These are phyloP conservation scores for Eucalyptus cladocalyx DNA, from an alignment of 345 rosid genomes.

Conservation along the genomic window DNA sequence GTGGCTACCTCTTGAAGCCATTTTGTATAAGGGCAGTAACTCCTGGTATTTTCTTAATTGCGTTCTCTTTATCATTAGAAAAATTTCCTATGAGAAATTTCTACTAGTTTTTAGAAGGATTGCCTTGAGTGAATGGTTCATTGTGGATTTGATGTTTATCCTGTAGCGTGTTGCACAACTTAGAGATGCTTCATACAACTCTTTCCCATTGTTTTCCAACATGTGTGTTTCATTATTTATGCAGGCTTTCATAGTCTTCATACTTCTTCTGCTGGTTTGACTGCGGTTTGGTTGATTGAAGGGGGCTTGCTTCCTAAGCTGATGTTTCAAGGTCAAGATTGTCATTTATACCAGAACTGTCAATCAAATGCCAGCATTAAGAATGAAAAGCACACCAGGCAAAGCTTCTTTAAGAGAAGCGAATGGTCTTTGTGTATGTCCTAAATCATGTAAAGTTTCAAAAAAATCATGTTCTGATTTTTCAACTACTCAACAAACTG, in stretches of 20 bases:
- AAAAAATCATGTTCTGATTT: constrained; percentile 28
- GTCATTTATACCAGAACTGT: constrained; percentile 7
- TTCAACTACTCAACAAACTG: constrained; percentile 9
- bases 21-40: not conserved
- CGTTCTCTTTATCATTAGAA: not conserved
- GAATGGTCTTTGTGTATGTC: constrained; percentile 36
- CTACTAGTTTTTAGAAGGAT: not conserved
- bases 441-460: constrained; percentile 37
- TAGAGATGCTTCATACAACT: not conserved
- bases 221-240: not conserved
- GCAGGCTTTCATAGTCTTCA: not conserved
- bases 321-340: constrained; percentile 30
- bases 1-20: not conserved
- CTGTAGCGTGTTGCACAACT: not conserved
- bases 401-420: constrained; percentile 28
- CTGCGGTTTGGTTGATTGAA: not conserved
- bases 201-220: not conserved
- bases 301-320: constrained; percentile 15
- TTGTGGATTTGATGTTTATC: not conserved
- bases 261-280: constrained; percentile 14
- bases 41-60: not conserved
- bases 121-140: not conserved
- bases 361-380: constrained; percentile 67
- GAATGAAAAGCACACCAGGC: constrained; percentile 48
- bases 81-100: not conserved